Evolutionary conservation across 2,329 filamentous ascomycete species (phyloP).

Genomic region (Lachnellula suecica): DNA sequence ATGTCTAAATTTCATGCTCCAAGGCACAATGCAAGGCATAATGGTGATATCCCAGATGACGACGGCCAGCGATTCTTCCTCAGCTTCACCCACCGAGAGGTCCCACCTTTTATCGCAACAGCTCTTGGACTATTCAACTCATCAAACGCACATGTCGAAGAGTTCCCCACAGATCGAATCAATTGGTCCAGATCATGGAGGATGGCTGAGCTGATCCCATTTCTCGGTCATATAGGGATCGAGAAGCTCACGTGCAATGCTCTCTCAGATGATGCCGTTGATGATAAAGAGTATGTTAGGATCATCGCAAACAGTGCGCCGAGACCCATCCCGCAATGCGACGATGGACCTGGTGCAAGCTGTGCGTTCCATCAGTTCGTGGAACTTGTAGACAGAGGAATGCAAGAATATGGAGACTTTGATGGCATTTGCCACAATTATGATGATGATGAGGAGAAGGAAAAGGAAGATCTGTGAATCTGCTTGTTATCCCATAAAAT

Average conservation of each 20-base stretch:
- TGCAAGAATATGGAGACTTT: slow-evolving; percentile 33
- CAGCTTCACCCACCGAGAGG: slow-evolving; percentile 68
- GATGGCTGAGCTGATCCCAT: slow-evolving; percentile 62
- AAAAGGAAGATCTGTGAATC: neutral
- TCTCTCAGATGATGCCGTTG: slow-evolving; percentile 50
- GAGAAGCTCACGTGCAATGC: slow-evolving; percentile 59
- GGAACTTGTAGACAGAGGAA: slow-evolving; percentile 41
- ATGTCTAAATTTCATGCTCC: slow-evolving; percentile 35
- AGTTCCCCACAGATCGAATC: slow-evolving; percentile 62
- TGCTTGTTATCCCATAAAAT: too few relatives aligned
- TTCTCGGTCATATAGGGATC: slow-evolving; percentile 65
- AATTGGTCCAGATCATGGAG: slow-evolving; percentile 65
- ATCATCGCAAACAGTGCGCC: slow-evolving; percentile 51
- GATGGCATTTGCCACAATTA: slow-evolving; percentile 29
- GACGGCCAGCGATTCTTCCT: slow-evolving; percentile 59
- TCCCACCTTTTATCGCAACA: slow-evolving; percentile 65
- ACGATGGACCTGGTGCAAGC: slow-evolving; percentile 50
- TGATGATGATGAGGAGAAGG: slow-evolving; percentile 5
- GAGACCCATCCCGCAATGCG: slow-evolving; percentile 47
- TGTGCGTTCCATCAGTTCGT: slow-evolving; percentile 44
- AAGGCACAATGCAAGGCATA: slow-evolving; percentile 5
- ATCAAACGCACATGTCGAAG: slow-evolving; percentile 58
- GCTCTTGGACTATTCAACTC: slow-evolving; percentile 72
- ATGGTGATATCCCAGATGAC: slow-evolving; percentile 18
- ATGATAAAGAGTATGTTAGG: slow-evolving; percentile 51